A percentile compares a stretch with the other conserved stretches of the same genome.
Evolutionary conservation across 1,139 yeast genomes (phyloP).

Genomic region (Taphrina wiesneri): DNA sequence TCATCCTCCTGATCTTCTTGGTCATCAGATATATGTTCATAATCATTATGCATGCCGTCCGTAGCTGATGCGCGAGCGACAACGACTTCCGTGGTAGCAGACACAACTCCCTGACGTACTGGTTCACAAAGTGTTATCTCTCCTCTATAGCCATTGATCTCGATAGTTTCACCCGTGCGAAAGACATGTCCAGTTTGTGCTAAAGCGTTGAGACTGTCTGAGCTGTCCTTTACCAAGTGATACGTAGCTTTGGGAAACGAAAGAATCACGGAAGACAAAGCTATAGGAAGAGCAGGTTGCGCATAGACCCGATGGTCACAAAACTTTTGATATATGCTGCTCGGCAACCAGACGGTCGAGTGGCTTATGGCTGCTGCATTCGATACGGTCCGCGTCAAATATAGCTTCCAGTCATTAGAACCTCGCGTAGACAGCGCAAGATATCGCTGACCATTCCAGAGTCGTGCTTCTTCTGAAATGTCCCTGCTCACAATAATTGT

Average conservation of each 20-base stretch:
- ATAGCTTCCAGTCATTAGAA: slow-evolving; percentile 6
- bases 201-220: neutral
- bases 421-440: slow-evolving; percentile 11
- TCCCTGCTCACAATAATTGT: slow-evolving; percentile 11
- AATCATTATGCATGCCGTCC: neutral
- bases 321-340: neutral
- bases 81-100: slow-evolving; percentile 22
- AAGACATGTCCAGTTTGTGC: slow-evolving; percentile 8
- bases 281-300: slow-evolving; percentile 6
- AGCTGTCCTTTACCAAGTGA: neutral
- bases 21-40: neutral
- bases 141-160: slow-evolving; percentile 24
- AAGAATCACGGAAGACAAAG: neutral
- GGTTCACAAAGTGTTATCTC: slow-evolving; percentile 38
- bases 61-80: slow-evolving; percentile 15
- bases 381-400: neutral
- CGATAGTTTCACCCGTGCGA: slow-evolving; percentile 25
- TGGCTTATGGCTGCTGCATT: neutral
- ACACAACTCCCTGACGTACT: slow-evolving; percentile 25
- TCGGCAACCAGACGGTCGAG: slow-evolving; percentile 28
- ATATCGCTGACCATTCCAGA: slow-evolving; percentile 6
- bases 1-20: neutral
- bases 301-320: slow-evolving; percentile 12
- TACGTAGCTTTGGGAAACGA: slow-evolving; percentile 25
- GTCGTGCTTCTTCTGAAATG: slow-evolving; percentile 10